Conservation (phyloP, 2,329 filamentous ascomycete species). For the Penicillium sp. region DNA sequence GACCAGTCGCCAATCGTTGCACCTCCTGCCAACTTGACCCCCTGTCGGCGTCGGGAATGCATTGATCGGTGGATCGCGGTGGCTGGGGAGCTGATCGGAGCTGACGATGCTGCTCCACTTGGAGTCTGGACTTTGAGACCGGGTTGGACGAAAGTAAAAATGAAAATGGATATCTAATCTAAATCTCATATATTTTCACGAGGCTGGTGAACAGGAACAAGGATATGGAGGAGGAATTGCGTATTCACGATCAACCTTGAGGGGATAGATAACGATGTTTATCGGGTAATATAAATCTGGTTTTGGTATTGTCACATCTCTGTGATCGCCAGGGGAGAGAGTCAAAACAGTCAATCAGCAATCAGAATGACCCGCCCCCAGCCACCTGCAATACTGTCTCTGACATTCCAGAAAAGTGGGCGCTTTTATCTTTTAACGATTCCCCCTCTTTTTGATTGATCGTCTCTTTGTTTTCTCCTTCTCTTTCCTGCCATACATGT, state of each 20-base stretch:
- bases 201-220: background rate
- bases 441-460: constrained; percentile 1
- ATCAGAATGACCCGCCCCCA: constrained; percentile 10
- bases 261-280: constrained; percentile 5
- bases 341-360: constrained; percentile 13
- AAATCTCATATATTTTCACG: background rate
- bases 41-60: constrained; percentile 16
- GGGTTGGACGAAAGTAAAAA: constrained; percentile 6
- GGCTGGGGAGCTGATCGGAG: constrained; percentile 24
- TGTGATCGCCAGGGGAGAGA: constrained; percentile 10
- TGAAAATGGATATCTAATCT: constrained; percentile 3
- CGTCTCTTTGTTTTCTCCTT: constrained; percentile 1
- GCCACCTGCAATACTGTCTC: constrained; percentile 24
- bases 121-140: constrained; percentile 6
- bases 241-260: background rate
- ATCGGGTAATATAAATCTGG: constrained; percentile 14
- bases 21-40: constrained; percentile 1
- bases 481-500: background rate
- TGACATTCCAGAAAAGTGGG: constrained; percentile 18
- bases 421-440: constrained; percentile 14
- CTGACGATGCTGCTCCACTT: constrained; percentile 20
- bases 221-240: background rate
- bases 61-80: constrained; percentile 18
- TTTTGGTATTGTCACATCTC: constrained; percentile 16
- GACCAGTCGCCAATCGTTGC: constrained; percentile 20